A percentile compares a stretch with the other conserved stretches of the same genome.
These are phyloP conservation scores for Tricholoma bakamatsutake DNA, from an alignment of 768 basidiomycete genomes.

Conservation along the genomic window DNA sequence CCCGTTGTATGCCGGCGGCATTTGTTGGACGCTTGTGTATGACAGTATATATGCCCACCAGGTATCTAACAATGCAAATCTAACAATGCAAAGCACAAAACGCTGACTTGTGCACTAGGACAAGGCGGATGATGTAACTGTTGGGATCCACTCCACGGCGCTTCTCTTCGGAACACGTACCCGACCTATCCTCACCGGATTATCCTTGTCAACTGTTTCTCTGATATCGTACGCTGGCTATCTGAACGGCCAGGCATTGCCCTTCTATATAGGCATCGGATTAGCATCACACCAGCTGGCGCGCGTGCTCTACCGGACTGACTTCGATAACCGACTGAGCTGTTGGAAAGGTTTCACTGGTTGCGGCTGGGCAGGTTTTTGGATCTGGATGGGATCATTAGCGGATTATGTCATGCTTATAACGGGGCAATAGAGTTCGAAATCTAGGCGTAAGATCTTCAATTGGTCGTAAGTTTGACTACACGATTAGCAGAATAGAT, in stretches of 20 bases:
- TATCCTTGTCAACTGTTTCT: slow-evolving; percentile 70
- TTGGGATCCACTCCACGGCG: slow-evolving; percentile 91
- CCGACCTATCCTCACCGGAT: slow-evolving; percentile 64
- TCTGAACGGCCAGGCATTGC: slow-evolving; percentile 66
- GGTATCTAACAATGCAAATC: slow-evolving; percentile 44
- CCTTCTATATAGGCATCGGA: slow-evolving; percentile 76
- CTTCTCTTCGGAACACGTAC: slow-evolving; percentile 80
- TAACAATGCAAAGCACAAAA: neutral
- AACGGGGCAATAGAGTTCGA: slow-evolving; percentile 3
- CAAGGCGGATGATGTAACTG: slow-evolving; percentile 83
- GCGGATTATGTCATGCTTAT: slow-evolving; percentile 53
- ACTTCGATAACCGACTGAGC: slow-evolving; percentile 70
- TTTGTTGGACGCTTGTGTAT: slow-evolving; percentile 94
- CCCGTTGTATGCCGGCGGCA: slow-evolving; percentile 85
- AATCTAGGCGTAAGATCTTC: neutral
- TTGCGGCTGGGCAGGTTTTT: slow-evolving; percentile 85
- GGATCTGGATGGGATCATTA: slow-evolving; percentile 78
- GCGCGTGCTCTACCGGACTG: slow-evolving; percentile 65
- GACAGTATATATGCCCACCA: slow-evolving; percentile 99
- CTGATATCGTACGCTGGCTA: slow-evolving; percentile 75
- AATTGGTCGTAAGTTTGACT: neutral
- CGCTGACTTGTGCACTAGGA: slow-evolving; percentile 46
- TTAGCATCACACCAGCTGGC: slow-evolving; percentile 73
- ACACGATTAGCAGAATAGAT: neutral
- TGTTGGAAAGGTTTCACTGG: slow-evolving; percentile 89